Evolutionary conservation across 2,329 filamentous ascomycete genomes (phyloP).

Genomic region (Byssochlamys sp.): DNA sequence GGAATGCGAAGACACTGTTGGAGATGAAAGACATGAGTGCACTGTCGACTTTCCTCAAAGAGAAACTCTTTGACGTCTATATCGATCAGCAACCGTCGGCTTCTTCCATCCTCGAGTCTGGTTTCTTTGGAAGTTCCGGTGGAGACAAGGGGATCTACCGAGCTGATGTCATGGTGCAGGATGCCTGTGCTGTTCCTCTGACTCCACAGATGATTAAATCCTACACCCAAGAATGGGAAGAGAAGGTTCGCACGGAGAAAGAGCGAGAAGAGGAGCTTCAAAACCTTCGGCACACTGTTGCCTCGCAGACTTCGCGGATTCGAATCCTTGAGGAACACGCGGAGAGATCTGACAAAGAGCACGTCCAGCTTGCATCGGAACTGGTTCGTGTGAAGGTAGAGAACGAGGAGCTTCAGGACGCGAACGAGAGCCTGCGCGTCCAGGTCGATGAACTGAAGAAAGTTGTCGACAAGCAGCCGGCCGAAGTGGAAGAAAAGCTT

Average conservation of each 20-base stretch:
- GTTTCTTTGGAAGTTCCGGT: slow-evolving; percentile 90
- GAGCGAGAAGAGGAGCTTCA: slow-evolving; percentile 76
- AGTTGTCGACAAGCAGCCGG: slow-evolving; percentile 81
- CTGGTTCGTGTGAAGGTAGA: slow-evolving; percentile 86
- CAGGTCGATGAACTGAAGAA: slow-evolving; percentile 77
- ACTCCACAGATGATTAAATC: slow-evolving; percentile 69
- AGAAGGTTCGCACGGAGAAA: slow-evolving; percentile 71
- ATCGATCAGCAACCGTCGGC: slow-evolving; percentile 88
- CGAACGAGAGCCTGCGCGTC: slow-evolving; percentile 76
- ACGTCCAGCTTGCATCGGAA: slow-evolving; percentile 81
- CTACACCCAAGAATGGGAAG: slow-evolving; percentile 85
- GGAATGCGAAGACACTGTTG: slow-evolving; percentile 70
- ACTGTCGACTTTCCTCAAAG: slow-evolving; percentile 82
- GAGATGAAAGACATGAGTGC: slow-evolving; percentile 83
- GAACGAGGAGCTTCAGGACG: slow-evolving; percentile 78
- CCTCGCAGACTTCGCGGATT: slow-evolving; percentile 62
- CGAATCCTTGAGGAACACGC: slow-evolving; percentile 77
- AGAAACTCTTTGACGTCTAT: slow-evolving; percentile 90
- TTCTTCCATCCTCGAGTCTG: slow-evolving; percentile 87
- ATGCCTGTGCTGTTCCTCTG: slow-evolving; percentile 80
- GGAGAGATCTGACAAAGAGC: slow-evolving; percentile 79
- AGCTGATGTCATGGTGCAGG: slow-evolving; percentile 82
- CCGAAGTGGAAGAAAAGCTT: slow-evolving; percentile 73
- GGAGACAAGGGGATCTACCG: slow-evolving; percentile 92
- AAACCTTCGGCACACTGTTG: slow-evolving; percentile 56